Conservation (phyloP, 2,329 filamentous ascomycete genomes). For the Diaporthe eres region DNA sequence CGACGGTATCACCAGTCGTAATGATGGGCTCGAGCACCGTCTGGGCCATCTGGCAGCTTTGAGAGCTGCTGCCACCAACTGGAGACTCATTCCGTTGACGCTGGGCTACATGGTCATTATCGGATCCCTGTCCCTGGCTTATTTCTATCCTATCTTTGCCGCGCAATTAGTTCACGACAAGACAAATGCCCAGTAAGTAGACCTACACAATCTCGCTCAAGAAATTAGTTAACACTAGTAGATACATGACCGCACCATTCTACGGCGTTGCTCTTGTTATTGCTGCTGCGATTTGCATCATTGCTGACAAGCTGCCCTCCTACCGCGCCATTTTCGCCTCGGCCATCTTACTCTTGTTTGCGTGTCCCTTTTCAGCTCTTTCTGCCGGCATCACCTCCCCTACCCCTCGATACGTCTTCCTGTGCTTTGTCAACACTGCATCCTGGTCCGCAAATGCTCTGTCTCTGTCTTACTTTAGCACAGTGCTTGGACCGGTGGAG, state of each 20-base stretch:
- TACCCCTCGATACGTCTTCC: background rate
- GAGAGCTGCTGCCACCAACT: background rate
- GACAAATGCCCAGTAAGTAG: background rate
- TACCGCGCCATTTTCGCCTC: background rate
- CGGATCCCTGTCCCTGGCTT: background rate
- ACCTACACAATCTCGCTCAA: background rate
- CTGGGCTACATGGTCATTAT: background rate
- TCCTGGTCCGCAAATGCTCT: background rate
- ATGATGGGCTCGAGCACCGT: background rate
- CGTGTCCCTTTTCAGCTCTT: background rate
- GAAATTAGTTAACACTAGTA: background rate
- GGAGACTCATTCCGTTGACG: background rate
- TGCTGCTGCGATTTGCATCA: background rate
- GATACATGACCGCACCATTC: slow-evolving; percentile 3
- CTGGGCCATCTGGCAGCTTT: background rate
- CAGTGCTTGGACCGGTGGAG: background rate
- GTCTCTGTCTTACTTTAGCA: background rate
- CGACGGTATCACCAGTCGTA: background rate
- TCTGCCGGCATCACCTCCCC: background rate
- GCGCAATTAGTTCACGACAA: background rate
- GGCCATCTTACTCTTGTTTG: background rate
- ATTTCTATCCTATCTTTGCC: background rate
- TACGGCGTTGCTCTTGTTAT: background rate
- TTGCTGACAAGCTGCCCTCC: background rate
- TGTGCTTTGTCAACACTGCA: background rate